Evolutionary conservation across 1,284 basidiomycete species (phyloP), one percentile per base, ranked within the genome.

Genomic region (Ceratobasidium sp.): DNA sequence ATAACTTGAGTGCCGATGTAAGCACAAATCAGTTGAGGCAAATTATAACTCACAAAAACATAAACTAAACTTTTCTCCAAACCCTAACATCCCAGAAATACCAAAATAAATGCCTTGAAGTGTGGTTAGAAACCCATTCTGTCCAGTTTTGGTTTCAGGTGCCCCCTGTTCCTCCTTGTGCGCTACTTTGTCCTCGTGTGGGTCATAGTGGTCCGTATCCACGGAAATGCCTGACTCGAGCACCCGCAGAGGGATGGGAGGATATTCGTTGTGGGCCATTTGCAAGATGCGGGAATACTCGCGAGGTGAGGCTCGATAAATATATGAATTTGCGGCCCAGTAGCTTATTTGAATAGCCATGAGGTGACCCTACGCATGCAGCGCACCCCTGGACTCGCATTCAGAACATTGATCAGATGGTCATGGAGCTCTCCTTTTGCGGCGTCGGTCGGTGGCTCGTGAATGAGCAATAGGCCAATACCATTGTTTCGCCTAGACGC

Each of bases 21-120:
- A n/a, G 18, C 14, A 46, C 18, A 21, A 4, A 50, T 43, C 26
- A 23, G 14, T 5, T n/a, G n/a, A 48, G 16, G 28, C 21, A 50
- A n/a, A 32, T 8, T 16, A 18, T 52, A 30, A 58, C 74, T 43
- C 43, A 75, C 74, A 69, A 10, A 72, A 64, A 1, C 62, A 28
- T n/a, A 75, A 30, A 53, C 74, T 75, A 23, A 62, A 72, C 28
- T 43, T 74, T 55, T 75, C 74, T 50, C 53, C 71, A 64, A 75
- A 75, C 9, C 74, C 74, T 10, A 75, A 36, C 28, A 74, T 69
- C 21, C 55, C 39, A 14, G 67, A 71, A 16, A 60, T 46, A 21
- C 36, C 41, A 50, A 46, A 52, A 41, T 71, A 71, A 28, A 41
- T 30, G 26, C 53, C 41, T n/a, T 71, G 39, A n/a, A 46, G 32